phyloP scores from a whole-genome alignment of 805 yeast species.

The Candida ovalis region DNA sequence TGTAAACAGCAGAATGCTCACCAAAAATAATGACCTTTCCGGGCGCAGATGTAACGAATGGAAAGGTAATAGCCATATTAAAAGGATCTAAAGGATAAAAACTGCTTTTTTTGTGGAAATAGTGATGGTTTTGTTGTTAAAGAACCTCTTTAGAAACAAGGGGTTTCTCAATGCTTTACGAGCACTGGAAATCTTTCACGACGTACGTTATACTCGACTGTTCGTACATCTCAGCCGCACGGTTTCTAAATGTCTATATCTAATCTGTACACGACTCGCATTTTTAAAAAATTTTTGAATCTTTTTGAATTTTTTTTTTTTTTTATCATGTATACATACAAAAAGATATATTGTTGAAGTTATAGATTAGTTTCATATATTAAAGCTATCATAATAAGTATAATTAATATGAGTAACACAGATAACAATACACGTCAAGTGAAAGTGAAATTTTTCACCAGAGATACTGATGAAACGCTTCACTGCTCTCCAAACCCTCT shows the following conservation, averaged over 20 bases:
- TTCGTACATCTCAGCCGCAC: too few relatives aligned
- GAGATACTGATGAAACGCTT: conserved; percentile 72
- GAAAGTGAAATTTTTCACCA: conserved; percentile 78
- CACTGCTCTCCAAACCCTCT: conserved; percentile 79
- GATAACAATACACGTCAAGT: conserved; percentile 41
- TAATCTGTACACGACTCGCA: too few relatives aligned
- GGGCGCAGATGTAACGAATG: conserved; percentile 86
- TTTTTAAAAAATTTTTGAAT: too few relatives aligned
- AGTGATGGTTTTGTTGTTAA: too few relatives aligned
- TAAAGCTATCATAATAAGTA: not conserved
- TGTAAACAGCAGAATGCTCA: conserved; percentile 93
- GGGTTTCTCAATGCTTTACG: too few relatives aligned
- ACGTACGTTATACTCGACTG: too few relatives aligned
- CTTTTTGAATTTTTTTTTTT: not conserved
- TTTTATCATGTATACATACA: not conserved
- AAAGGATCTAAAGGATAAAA: not conserved
- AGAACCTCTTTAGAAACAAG: too few relatives aligned
- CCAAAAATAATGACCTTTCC: conserved; percentile 96
- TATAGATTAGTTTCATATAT: not conserved
- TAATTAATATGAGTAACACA: conserved; percentile 10
- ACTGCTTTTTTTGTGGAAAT: not conserved
- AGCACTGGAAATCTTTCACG: too few relatives aligned
- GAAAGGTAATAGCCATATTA: conserved; percentile 22
- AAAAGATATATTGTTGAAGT: not conserved
- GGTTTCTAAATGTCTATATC: too few relatives aligned